phyloP scores from a whole-genome alignment of 192 early-diverging fungal genomes.

The Spizellomyces sp. region DNA sequence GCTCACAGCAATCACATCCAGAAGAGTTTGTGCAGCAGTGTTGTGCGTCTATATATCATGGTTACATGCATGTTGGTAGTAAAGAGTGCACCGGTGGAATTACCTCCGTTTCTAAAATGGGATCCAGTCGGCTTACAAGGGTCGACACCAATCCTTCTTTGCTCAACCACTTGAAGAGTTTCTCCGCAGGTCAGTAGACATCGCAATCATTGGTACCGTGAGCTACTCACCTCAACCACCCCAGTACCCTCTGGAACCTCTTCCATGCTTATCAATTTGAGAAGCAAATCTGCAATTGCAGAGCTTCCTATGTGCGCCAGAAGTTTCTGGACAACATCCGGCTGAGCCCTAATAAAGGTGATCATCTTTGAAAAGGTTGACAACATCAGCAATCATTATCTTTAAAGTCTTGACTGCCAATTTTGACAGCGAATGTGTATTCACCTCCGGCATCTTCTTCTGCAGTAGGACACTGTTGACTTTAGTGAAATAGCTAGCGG shows the following conservation, averaged over 20 bases:
- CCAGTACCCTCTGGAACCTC: conserved; percentile 85
- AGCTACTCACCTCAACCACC: conserved; percentile 69
- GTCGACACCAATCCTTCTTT: conserved; percentile 74
- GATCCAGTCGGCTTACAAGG: conserved; percentile 80
- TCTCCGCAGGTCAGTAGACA: conserved; percentile 61
- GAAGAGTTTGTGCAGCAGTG: conserved; percentile 76
- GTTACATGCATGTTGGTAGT: conserved; percentile 6
- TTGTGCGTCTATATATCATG: conserved; percentile 61
- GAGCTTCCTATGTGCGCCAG: conserved; percentile 85
- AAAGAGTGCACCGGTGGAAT: no score
- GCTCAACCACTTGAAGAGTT: conserved; percentile 84
- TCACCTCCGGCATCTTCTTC: conserved; percentile 85
- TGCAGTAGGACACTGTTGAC: conserved; percentile 84
- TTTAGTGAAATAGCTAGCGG: conserved; percentile 90
- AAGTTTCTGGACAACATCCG: conserved; percentile 74
- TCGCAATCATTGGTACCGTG: neutral
- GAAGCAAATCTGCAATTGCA: conserved; percentile 85
- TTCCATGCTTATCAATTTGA: conserved; percentile 91
- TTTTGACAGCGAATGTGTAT: neutral
- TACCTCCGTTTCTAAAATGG: conserved; percentile 78
- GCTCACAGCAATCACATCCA: conserved; percentile 82
- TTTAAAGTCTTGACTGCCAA: neutral
- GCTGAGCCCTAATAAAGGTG: conserved; percentile 77
- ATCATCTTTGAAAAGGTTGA: conserved; percentile 63
- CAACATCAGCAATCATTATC: neutral